Percentiles rank a stretch among this genome's conserved stretches.
Conservation (phyloP, 2,329 filamentous ascomycete genomes). For the Aspergillus fumigatiaffinis region DNA sequence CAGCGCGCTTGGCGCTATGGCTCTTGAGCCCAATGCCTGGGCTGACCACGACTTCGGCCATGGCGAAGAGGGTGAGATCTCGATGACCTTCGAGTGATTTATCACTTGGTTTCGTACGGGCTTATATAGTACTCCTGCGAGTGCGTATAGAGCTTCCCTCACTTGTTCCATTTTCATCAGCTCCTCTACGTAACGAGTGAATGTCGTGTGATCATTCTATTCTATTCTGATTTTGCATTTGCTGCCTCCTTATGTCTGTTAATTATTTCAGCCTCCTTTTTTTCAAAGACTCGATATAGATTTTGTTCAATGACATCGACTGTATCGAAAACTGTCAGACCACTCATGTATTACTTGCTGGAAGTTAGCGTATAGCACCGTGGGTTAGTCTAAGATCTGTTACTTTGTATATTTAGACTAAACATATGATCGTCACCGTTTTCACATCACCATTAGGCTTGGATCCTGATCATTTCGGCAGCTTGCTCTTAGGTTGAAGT, state of each 20-base stretch:
- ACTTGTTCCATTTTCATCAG: slow-evolving; percentile 2
- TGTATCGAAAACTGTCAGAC: neutral
- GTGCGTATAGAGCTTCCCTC: neutral
- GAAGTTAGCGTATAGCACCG: neutral
- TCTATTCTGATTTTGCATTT: neutral
- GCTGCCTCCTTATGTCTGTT: neutral
- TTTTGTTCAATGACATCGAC: neutral
- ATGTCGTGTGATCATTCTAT: neutral
- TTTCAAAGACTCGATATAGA: neutral
- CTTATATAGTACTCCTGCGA: neutral
- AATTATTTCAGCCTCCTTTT: neutral
- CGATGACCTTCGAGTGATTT: slow-evolving; percentile 72
- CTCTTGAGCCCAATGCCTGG: slow-evolving; percentile 61
- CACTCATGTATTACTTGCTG: neutral
- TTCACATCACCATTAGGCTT: neutral
- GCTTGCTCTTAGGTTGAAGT: neutral
- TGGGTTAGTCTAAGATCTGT: neutral
- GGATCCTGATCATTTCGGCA: neutral
- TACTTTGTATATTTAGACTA: neutral
- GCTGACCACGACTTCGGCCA: slow-evolving; percentile 63
- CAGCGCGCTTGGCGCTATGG: slow-evolving; percentile 26
- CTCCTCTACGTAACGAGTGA: neutral
- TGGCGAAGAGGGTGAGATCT: slow-evolving; percentile 71
- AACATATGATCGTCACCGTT: neutral
- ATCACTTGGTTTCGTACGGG: slow-evolving; percentile 1